These are phyloP conservation scores for Botrytis deweyae DNA, from an alignment of 2,329 filamentous ascomycete genomes.

Conservation along the genomic window DNA sequence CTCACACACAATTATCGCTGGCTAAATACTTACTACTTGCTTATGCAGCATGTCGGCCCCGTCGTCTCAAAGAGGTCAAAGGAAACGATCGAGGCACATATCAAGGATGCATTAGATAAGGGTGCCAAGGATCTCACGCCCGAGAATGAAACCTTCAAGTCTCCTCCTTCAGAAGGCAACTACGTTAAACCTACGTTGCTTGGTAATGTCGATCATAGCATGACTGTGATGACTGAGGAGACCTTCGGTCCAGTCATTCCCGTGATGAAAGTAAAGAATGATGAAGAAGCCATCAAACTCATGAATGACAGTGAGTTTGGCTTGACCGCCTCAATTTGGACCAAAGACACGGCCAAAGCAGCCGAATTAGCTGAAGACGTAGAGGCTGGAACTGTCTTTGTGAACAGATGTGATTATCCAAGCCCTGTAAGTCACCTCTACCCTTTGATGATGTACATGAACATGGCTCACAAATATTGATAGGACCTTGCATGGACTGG, in stretches of 20 bases:
- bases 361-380: conserved; percentile 76
- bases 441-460: neutral
- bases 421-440: conserved; percentile 67
- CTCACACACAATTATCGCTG: neutral
- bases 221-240: conserved; percentile 90
- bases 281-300: conserved; percentile 75
- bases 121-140: conserved; percentile 85
- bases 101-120: conserved; percentile 78
- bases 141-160: conserved; percentile 72
- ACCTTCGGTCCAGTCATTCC: conserved; percentile 93
- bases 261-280: conserved; percentile 79
- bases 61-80: conserved; percentile 81
- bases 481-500: conserved; percentile 95
- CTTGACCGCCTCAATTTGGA: conserved; percentile 96
- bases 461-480: conserved; percentile 33
- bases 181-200: conserved; percentile 85
- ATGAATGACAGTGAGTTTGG: conserved; percentile 98
- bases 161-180: conserved; percentile 75
- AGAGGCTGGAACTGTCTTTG: conserved; percentile 92
- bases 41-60: conserved; percentile 67
- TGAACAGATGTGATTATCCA: conserved; percentile 91
- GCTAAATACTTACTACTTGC: conserved; percentile 16
- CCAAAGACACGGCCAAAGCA: conserved; percentile 75
- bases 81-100: conserved; percentile 72
- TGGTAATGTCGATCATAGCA: conserved; percentile 74